These are phyloP conservation scores for Ganoderma resinaceum DNA, from an alignment of 1,284 basidiomycete genomes.

Conservation along the genomic window DNA sequence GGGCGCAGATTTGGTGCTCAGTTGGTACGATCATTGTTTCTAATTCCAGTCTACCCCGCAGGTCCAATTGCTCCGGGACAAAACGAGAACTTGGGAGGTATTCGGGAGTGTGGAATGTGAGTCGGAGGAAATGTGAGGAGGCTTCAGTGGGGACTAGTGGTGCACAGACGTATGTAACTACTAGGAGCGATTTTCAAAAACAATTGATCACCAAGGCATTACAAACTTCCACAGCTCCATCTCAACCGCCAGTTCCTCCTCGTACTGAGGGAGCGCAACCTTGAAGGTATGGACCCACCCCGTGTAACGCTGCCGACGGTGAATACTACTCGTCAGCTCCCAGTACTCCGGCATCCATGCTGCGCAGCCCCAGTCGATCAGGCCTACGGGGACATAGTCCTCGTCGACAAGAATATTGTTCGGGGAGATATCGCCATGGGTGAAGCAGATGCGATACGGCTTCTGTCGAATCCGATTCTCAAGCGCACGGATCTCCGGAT, in stretches of 20 bases:
- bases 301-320: neutral
- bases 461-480: neutral
- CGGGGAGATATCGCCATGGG: neutral
- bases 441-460: neutral
- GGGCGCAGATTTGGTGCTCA: too few species aligned
- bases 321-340: neutral
- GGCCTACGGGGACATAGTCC: conserved; percentile 12
- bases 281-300: neutral
- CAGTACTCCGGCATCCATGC: conserved; percentile 21
- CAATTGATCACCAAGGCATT: neutral
- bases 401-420: conserved; percentile 16
- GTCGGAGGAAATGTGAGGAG: too few species aligned
- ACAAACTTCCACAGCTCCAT: neutral
- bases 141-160: too few species aligned
- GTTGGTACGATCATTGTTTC: too few species aligned
- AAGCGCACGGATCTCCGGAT: neutral
- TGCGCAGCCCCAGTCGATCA: conserved; percentile 26
- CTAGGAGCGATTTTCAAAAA: neutral
- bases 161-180: neutral
- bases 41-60: too few species aligned
- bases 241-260: conserved; percentile 1
- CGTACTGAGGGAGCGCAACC: neutral
- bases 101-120: too few species aligned
- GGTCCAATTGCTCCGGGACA: too few species aligned
- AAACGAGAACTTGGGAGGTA: too few species aligned